Percentiles rank a stretch among this genome's conserved stretches.
Evolutionary conservation across 2,329 filamentous ascomycete genomes (phyloP).

Genomic region (Penicillium sp.): DNA sequence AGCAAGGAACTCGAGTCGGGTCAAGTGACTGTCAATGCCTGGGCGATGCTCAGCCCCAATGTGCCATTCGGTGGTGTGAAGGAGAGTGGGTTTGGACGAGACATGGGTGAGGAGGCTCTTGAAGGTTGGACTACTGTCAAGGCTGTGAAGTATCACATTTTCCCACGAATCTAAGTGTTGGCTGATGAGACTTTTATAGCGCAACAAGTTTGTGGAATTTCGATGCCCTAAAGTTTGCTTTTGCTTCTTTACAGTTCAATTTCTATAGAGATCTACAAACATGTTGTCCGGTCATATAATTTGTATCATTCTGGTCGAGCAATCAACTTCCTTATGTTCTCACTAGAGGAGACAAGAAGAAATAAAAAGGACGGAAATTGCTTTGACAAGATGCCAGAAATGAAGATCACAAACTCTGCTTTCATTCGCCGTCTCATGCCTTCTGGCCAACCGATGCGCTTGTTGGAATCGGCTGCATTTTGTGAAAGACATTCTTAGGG

Average conservation of each 20-base stretch:
- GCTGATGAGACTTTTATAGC: neutral
- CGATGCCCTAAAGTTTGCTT: neutral
- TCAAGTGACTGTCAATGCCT: constrained; percentile 30
- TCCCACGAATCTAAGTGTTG: constrained; percentile 15
- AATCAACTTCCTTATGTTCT: too few relatives aligned
- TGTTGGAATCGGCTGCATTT: constrained; percentile 39
- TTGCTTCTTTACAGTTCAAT: neutral
- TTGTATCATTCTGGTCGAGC: neutral
- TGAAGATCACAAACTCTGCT: too few relatives aligned
- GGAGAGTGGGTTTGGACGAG: constrained; percentile 30
- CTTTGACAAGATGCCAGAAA: too few relatives aligned
- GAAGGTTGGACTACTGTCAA: constrained; percentile 28
- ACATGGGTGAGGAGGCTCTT: constrained; percentile 30
- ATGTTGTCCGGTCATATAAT: neutral
- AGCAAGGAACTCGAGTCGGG: constrained; percentile 23
- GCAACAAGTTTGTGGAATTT: too few relatives aligned
- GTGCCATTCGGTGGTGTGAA: constrained; percentile 31
- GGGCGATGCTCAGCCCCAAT: constrained; percentile 27
- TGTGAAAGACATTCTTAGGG: constrained; percentile 49
- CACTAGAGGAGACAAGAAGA: neutral
- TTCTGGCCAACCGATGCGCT: neutral
- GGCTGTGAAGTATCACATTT: constrained; percentile 22
- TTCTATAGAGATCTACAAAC: neutral
- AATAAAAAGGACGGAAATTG: neutral
- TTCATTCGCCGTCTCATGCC: neutral